These are phyloP conservation scores for Zarea fungicola DNA, from an alignment of 2,329 filamentous ascomycete genomes.

Conservation along the genomic window DNA sequence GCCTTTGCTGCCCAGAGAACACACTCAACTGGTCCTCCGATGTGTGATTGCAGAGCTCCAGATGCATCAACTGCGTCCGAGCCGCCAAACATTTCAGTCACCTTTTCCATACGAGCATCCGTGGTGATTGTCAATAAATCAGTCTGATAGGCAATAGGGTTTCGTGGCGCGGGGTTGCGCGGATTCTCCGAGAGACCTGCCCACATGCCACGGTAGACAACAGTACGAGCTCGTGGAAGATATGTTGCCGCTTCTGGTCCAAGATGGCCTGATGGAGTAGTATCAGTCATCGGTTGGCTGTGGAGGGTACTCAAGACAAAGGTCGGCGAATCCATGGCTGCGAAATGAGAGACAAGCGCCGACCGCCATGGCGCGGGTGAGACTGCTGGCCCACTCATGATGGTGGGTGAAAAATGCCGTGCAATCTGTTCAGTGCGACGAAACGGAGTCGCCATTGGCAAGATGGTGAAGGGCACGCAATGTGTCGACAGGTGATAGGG, in stretches of 20 bases:
- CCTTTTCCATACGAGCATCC: slow-evolving; percentile 82
- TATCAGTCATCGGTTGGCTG: slow-evolving; percentile 15
- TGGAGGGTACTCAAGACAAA: slow-evolving; percentile 50
- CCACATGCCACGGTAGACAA: slow-evolving; percentile 84
- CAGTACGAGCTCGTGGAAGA: slow-evolving; percentile 63
- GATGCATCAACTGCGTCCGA: slow-evolving; percentile 13
- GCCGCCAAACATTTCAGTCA: slow-evolving; percentile 60
- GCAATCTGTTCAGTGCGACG: slow-evolving; percentile 24
- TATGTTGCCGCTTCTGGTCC: slow-evolving; percentile 39
- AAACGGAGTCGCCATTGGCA: slow-evolving; percentile 13
- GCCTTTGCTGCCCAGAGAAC: slow-evolving; percentile 72
- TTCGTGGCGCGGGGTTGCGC: slow-evolving; percentile 66
- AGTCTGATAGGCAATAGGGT: slow-evolving; percentile 64
- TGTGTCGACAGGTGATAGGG: neutral
- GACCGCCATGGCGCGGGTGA: slow-evolving; percentile 48
- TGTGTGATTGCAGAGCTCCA: slow-evolving; percentile 38
- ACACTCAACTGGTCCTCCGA: slow-evolving; percentile 71
- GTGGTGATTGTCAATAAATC: slow-evolving; percentile 83
- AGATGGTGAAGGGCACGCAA: neutral
- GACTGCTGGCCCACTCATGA: slow-evolving; percentile 22
- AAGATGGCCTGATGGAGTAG: slow-evolving; percentile 15
- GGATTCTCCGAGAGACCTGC: slow-evolving; percentile 65
- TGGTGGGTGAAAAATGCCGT: slow-evolving; percentile 22
- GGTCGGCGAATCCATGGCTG: slow-evolving; percentile 40
- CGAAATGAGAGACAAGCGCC: slow-evolving; percentile 46